These are phyloP conservation scores for Thermothelomyces thermophilus DNA, from an alignment of 2,329 filamentous ascomycete genomes.

Conservation along the genomic window DNA sequence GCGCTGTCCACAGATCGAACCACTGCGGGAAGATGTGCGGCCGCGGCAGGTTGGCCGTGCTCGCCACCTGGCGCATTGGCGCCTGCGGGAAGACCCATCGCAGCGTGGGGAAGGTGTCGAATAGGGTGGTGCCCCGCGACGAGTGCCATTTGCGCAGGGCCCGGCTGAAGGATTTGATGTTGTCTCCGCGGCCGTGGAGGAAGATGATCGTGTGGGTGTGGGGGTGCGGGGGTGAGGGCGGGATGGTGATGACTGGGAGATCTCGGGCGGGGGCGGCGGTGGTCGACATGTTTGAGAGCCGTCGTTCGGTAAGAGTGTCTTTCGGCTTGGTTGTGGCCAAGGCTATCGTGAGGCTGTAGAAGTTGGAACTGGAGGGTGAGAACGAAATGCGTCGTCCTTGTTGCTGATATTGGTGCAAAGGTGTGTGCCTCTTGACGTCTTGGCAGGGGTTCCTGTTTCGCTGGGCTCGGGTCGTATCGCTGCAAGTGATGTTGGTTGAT, in stretches of 20 bases:
- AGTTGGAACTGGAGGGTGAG: background rate
- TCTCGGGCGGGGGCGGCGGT: background rate
- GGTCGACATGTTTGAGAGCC: background rate
- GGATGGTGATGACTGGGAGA: slow-evolving; percentile 9
- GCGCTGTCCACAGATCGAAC: slow-evolving; percentile 45
- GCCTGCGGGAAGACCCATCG: slow-evolving; percentile 46
- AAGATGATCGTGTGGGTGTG: slow-evolving; percentile 38
- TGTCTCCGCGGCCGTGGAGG: slow-evolving; percentile 41
- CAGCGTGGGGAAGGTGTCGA: slow-evolving; percentile 38
- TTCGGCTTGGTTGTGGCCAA: background rate
- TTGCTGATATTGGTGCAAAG: background rate
- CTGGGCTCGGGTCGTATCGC: too few species aligned
- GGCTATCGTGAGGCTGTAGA: background rate
- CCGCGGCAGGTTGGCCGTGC: slow-evolving; percentile 7
- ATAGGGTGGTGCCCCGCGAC: slow-evolving; percentile 31
- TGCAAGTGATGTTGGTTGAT: background rate
- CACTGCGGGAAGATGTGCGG: slow-evolving; percentile 34
- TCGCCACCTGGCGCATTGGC: slow-evolving; percentile 27
- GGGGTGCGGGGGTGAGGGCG: background rate
- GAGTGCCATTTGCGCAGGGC: slow-evolving; percentile 29
- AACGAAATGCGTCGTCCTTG: background rate
- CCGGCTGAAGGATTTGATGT: slow-evolving; percentile 28
- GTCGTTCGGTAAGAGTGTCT: background rate
- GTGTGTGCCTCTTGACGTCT: too few species aligned
- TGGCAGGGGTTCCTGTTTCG: background rate